Conservation (phyloP, 2,329 filamentous ascomycete species). For the Phialocephala subalpina region DNA sequence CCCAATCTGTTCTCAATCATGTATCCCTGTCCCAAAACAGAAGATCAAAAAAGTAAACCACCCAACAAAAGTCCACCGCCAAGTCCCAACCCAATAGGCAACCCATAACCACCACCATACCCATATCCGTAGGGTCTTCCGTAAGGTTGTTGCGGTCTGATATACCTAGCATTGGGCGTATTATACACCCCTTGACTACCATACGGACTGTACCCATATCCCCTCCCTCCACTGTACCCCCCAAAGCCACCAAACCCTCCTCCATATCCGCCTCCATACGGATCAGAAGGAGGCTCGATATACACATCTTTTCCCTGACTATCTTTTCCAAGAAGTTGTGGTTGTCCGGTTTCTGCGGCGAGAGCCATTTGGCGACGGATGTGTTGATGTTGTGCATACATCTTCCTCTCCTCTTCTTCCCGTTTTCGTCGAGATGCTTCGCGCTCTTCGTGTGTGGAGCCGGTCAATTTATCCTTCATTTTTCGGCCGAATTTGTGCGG, state of each 20-base stretch:
- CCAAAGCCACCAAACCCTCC: conserved; percentile 34
- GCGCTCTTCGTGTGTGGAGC: conserved; percentile 63
- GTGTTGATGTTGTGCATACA: conserved; percentile 60
- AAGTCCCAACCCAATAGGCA: conserved; percentile 55
- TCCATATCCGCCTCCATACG: conserved; percentile 40
- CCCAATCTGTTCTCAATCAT: background rate
- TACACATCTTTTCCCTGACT: conserved; percentile 62
- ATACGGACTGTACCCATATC: conserved; percentile 55
- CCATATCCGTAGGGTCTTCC: conserved; percentile 50
- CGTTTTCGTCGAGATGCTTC: conserved; percentile 53
- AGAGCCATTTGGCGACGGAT: conserved; percentile 58
- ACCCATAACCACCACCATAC: conserved; percentile 54
- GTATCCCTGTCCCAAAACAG: background rate
- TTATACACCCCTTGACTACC: conserved; percentile 51
- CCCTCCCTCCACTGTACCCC: conserved; percentile 40
- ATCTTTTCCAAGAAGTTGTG: conserved; percentile 63
- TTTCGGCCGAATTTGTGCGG: conserved; percentile 59
- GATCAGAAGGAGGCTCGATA: conserved; percentile 60
- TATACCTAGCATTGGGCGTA: conserved; percentile 55
- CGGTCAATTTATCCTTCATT: conserved; percentile 66
- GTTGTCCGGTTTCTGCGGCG: conserved; percentile 61
- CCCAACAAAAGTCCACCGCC: conserved; percentile 56
- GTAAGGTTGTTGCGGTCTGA: conserved; percentile 58
- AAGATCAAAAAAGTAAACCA: conserved; percentile 45
- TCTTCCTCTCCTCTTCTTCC: conserved; percentile 56